These are phyloP conservation scores for Stachybotrys echinatus DNA, from an alignment of 2,329 filamentous ascomycete genomes.

Conservation along the genomic window DNA sequence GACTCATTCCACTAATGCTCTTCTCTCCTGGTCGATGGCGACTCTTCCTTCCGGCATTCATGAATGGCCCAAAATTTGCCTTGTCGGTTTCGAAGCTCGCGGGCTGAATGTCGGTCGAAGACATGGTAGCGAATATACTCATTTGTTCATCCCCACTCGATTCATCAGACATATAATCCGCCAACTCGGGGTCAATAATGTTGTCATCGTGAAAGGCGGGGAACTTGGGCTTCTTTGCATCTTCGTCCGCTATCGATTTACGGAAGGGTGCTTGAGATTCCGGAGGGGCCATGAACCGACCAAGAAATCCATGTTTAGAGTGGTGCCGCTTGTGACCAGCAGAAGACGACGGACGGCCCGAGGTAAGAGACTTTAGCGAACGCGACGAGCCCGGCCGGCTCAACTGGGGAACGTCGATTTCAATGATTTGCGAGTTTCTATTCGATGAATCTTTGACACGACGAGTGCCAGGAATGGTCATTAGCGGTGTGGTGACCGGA, in stretches of 20 bases:
- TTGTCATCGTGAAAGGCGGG: constrained; percentile 98
- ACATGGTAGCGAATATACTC: constrained; percentile 72
- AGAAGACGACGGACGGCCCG: constrained; percentile 67
- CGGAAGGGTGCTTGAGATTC: constrained; percentile 89
- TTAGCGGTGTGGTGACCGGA: constrained; percentile 62
- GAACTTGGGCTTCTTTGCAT: constrained; percentile 59
- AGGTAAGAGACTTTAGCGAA: constrained; percentile 71
- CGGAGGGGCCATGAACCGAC: constrained; percentile 63
- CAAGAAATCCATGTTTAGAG: constrained; percentile 79
- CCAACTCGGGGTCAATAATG: constrained; percentile 94
- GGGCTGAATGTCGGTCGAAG: constrained; percentile 59
- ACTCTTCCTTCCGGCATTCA: constrained; percentile 70
- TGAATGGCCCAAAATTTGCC: constrained; percentile 63
- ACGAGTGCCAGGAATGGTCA: constrained; percentile 63
- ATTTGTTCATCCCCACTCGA: constrained; percentile 91
- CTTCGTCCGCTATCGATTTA: constrained; percentile 62
- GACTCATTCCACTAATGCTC: constrained; percentile 65
- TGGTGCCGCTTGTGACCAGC: constrained; percentile 75
- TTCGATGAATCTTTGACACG: constrained; percentile 66
- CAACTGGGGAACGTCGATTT: constrained; percentile 80
- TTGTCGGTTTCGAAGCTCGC: constrained; percentile 71
- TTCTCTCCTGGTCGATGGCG: constrained; percentile 70
- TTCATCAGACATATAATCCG: constrained; percentile 91
- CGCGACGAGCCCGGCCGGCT: constrained; percentile 91
- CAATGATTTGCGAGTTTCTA: constrained; percentile 80